phyloP scores from a whole-genome alignment of 305 asterid species.

The Fraxinus greggii region DNA sequence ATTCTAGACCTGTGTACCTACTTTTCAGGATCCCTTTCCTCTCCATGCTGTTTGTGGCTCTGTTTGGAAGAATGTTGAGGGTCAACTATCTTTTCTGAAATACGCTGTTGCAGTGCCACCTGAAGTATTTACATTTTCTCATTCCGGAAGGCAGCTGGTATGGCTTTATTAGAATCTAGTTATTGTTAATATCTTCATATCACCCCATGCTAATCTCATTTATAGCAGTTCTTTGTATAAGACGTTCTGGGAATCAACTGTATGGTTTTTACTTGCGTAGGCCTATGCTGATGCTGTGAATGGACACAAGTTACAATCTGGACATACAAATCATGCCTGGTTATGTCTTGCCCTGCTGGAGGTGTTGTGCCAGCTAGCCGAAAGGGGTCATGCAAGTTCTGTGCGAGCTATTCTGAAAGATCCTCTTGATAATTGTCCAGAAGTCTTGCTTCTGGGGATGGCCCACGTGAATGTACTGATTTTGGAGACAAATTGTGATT shows the following conservation, averaged over 20 bases:
- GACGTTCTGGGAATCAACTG: neutral
- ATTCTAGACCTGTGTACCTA: neutral
- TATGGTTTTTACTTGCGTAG: slow-evolving; percentile 41
- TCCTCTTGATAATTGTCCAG: slow-evolving; percentile 86
- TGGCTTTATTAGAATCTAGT: slow-evolving; percentile 20
- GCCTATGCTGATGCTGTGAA: slow-evolving; percentile 55
- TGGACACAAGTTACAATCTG: slow-evolving; percentile 57
- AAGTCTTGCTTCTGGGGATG: slow-evolving; percentile 86
- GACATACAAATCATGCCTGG: slow-evolving; percentile 71
- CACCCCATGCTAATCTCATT: neutral
- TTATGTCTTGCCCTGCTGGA: slow-evolving; percentile 75
- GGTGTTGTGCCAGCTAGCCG: slow-evolving; percentile 82
- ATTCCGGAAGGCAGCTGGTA: slow-evolving; percentile 79
- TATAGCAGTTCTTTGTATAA: neutral
- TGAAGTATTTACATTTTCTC: slow-evolving; percentile 80
- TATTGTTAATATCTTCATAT: slow-evolving; percentile 16
- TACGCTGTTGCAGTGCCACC: slow-evolving; percentile 77
- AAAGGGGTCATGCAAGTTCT: slow-evolving; percentile 81
- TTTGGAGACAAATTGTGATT: slow-evolving; percentile 17
- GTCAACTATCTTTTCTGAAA: slow-evolving; percentile 88
- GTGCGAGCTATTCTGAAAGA: slow-evolving; percentile 72
- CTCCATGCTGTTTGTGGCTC: slow-evolving; percentile 87
- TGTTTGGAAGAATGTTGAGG: slow-evolving; percentile 94
- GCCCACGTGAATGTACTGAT: slow-evolving; percentile 70
- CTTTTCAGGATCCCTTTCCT: slow-evolving; percentile 81